Evolutionary conservation across 805 yeast genomes (phyloP).

Genomic region (Kluyveromyces aestuarii): DNA sequence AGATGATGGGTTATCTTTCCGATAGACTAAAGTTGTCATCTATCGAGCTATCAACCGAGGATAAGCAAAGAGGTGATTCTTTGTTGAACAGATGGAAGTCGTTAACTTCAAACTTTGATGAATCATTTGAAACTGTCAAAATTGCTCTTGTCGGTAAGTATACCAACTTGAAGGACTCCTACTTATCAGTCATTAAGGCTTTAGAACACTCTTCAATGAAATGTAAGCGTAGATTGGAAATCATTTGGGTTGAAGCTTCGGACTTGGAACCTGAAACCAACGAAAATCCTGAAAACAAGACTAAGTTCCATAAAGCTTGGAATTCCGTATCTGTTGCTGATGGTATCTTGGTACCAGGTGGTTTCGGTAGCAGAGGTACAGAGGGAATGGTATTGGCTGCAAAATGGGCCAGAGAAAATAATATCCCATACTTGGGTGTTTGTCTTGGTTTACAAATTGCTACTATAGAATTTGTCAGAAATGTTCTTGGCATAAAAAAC

Average conservation of each 20-base stretch:
- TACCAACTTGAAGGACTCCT: slow-evolving; percentile 90
- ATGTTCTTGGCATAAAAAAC: slow-evolving; percentile 55
- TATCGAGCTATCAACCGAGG: slow-evolving; percentile 38
- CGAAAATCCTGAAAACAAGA: slow-evolving; percentile 41
- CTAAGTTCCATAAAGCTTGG: slow-evolving; percentile 92
- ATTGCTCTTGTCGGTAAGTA: slow-evolving; percentile 97
- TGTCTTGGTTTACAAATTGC: slow-evolving; percentile 97
- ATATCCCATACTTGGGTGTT: slow-evolving; percentile 90
- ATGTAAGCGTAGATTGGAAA: slow-evolving; percentile 73
- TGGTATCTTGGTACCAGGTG: slow-evolving; percentile 97
- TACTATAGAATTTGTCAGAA: slow-evolving; percentile 84
- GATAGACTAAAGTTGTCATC: slow-evolving; percentile 56
- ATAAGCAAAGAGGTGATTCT: slow-evolving; percentile 53
- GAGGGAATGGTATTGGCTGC: slow-evolving; percentile 98
- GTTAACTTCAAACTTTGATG: slow-evolving; percentile 73
- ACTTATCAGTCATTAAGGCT: slow-evolving; percentile 88
- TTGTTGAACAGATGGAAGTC: slow-evolving; percentile 71
- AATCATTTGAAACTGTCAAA: slow-evolving; percentile 75
- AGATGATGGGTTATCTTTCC: slow-evolving; percentile 61
- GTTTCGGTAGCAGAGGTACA: slow-evolving; percentile 93
- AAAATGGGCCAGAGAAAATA: slow-evolving; percentile 95
- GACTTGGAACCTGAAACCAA: slow-evolving; percentile 74
- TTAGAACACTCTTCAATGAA: slow-evolving; percentile 93
- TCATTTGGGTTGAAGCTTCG: slow-evolving; percentile 93
- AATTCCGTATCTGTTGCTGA: slow-evolving; percentile 85